These are phyloP conservation scores for Xenosphaeropsis pyriputrescens DNA, from an alignment of 2,329 filamentous ascomycete genomes.

Conservation along the genomic window DNA sequence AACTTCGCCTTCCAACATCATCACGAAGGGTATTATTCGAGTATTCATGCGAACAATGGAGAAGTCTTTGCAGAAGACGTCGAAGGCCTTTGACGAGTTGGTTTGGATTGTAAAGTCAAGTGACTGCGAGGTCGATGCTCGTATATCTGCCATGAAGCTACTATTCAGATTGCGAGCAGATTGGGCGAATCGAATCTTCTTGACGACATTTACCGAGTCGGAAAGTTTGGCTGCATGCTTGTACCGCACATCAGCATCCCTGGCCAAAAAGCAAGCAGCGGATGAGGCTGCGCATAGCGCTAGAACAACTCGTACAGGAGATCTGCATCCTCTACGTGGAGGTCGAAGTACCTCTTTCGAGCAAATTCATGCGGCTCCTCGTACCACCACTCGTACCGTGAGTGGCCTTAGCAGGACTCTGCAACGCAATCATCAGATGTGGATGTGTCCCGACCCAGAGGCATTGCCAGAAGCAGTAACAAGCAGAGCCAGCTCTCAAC, in stretches of 20 bases:
- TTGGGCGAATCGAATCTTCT: conserved; percentile 60
- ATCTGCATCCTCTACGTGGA: conserved; percentile 12
- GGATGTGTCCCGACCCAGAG: conserved; percentile 41
- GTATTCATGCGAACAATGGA: conserved; percentile 67
- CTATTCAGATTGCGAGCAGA: conserved; percentile 76
- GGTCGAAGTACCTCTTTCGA: conserved; percentile 17
- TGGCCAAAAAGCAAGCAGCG: conserved; percentile 23
- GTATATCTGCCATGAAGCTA: conserved; percentile 61
- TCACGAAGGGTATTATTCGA: conserved; percentile 54
- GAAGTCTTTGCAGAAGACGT: conserved; percentile 47
- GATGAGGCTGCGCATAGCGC: conserved; percentile 24
- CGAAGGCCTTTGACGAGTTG: conserved; percentile 45
- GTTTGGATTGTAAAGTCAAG: conserved; percentile 46
- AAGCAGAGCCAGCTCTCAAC: conserved; percentile 16
- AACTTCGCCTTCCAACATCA: conserved; percentile 50
- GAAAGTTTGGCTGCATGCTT: conserved; percentile 59
- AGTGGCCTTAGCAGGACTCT: conserved; percentile 13
- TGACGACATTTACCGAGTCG: conserved; percentile 57
- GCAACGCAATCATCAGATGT: conserved; percentile 34
- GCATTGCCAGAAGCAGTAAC: conserved; percentile 31
- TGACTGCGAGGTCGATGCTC: conserved; percentile 50
- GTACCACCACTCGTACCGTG: conserved; percentile 19
- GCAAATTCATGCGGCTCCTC: conserved; percentile 14
- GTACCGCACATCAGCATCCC: conserved; percentile 43
- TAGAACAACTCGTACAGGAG: conserved; percentile 20